Percentiles rank a stretch among this genome's conserved stretches.
Conservation (phyloP, 2,329 filamentous ascomycete genomes). For the Paracoccidioides lutzii region DNA sequence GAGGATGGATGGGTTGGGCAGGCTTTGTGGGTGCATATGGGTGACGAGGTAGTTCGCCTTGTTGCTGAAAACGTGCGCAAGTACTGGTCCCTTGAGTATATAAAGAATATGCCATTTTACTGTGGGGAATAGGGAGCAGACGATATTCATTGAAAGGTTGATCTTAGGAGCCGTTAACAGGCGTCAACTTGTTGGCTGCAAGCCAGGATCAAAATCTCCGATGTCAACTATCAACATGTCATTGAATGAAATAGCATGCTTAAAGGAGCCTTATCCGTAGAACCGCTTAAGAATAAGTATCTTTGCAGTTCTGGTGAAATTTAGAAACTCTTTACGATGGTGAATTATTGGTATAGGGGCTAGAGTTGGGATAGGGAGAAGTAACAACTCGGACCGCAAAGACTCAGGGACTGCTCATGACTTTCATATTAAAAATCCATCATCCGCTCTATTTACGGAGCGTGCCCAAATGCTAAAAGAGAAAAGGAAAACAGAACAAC, state of each 20-base stretch:
- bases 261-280: no score
- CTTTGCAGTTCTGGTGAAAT: no score
- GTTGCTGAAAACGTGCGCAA: conserved; percentile 77
- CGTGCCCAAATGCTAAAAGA: conserved; percentile 8
- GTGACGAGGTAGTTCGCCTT: conserved; percentile 67
- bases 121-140: not conserved
- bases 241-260: no score
- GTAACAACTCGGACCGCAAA: not conserved
- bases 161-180: no score
- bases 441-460: conserved; percentile 10
- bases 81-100: conserved; percentile 68
- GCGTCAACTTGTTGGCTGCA: no score
- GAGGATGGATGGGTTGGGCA: conserved; percentile 62
- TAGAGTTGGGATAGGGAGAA: not conserved
- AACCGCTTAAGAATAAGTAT: no score
- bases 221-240: no score
- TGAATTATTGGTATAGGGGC: no score
- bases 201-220: no score
- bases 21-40: conserved; percentile 70
- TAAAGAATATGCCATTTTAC: conserved; percentile 56
- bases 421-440: conserved; percentile 11
- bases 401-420: conserved; percentile 8
- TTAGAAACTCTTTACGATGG: no score
- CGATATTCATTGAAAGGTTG: no score
- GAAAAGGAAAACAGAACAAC: conserved; percentile 5